A percentile compares a stretch with the other conserved stretches of the same genome.
These are phyloP conservation scores for Monilinia fructigena DNA, from an alignment of 2,329 filamentous ascomycete species.

Conservation along the genomic window DNA sequence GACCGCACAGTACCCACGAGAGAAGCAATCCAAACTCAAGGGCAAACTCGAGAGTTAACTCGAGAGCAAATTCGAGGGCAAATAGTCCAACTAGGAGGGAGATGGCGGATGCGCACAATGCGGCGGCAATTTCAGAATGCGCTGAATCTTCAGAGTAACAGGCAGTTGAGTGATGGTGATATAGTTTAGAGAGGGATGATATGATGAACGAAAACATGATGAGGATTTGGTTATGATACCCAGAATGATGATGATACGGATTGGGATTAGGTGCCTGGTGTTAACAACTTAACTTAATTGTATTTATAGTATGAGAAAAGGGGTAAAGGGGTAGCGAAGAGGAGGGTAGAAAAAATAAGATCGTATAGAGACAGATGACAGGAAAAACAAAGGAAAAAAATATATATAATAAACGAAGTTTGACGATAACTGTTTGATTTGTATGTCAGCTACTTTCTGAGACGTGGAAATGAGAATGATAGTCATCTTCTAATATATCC, in stretches of 20 bases:
- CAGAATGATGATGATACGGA: not conserved
- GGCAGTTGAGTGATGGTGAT: not conserved
- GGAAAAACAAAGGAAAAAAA: not conserved
- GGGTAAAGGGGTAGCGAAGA: not conserved
- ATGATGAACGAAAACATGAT: not conserved
- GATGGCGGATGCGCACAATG: not conserved
- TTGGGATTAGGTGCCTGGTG: slow-evolving; percentile 2
- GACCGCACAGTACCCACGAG: slow-evolving; percentile 19
- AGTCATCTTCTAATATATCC: not conserved
- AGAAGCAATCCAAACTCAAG: slow-evolving; percentile 16
- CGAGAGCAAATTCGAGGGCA: slow-evolving; percentile 20
- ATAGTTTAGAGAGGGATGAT: not conserved
- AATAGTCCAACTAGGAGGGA: slow-evolving; percentile 16
- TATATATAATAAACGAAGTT: not conserved
- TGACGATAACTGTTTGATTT: not conserved
- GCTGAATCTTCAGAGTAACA: not conserved
- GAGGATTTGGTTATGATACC: not conserved
- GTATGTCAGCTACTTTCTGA: not conserved
- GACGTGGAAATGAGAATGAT: not conserved
- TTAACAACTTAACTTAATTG: slow-evolving; percentile 4
- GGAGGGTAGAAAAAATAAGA: not conserved
- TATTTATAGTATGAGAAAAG: not conserved
- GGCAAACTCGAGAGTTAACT: slow-evolving; percentile 18
- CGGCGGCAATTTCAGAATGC: not conserved
- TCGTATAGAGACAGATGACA: not conserved